Conservation (phyloP, 1,284 basidiomycete species). For the Leccinum griseonigrum region DNA sequence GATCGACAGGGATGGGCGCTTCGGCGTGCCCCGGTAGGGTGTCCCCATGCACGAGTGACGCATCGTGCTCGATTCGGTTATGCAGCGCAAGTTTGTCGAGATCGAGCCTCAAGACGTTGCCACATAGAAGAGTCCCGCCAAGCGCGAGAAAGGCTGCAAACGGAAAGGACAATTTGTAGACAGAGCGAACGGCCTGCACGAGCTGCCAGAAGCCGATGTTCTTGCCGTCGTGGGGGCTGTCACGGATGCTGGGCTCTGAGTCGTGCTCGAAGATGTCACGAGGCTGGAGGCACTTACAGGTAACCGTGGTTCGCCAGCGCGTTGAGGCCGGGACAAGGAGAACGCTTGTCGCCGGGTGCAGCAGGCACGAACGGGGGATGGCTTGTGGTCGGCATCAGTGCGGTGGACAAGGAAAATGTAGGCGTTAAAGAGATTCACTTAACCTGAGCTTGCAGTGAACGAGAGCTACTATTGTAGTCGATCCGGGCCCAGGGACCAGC, state of each 20-base stretch:
- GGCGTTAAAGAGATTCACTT: background rate
- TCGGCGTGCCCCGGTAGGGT: constrained; percentile 21
- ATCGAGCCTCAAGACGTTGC: constrained; percentile 27
- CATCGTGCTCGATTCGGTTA: constrained; percentile 50
- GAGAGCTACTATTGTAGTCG: too few species aligned
- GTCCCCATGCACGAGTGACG: constrained; percentile 45
- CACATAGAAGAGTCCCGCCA: constrained; percentile 32
- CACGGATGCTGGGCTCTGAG: background rate
- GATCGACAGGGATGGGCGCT: constrained; percentile 35
- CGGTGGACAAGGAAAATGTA: background rate
- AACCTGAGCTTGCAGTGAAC: too few species aligned
- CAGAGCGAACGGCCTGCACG: constrained; percentile 32
- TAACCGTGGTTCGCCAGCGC: constrained; percentile 46
- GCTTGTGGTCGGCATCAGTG: constrained; percentile 27
- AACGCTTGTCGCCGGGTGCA: constrained; percentile 34
- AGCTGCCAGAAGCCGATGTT: constrained; percentile 34
- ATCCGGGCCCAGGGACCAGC: too few species aligned
- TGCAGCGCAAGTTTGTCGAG: constrained; percentile 43
- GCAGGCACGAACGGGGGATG: constrained; percentile 41
- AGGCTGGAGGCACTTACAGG: constrained; percentile 36
- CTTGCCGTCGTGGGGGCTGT: constrained; percentile 34
- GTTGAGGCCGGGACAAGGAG: constrained; percentile 51
- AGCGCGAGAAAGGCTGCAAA: constrained; percentile 36
- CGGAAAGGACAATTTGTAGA: constrained; percentile 38
- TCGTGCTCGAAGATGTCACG: constrained; percentile 34